Conservation (phyloP, 768 basidiomycete genomes). For the Tulasnella sp. region DNA sequence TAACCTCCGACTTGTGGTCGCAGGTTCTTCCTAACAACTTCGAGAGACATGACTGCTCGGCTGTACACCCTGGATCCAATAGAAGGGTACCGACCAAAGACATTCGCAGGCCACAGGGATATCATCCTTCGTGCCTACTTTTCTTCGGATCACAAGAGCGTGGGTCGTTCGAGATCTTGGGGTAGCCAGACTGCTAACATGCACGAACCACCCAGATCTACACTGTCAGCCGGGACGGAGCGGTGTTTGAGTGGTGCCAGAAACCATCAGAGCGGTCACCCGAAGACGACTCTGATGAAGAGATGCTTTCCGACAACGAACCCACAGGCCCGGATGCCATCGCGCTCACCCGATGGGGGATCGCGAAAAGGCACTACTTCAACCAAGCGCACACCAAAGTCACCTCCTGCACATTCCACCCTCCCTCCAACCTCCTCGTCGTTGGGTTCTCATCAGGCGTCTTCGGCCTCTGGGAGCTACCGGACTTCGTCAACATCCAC, state of each 20-base stretch:
- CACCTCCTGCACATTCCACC: constrained; percentile 83
- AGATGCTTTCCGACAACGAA: constrained; percentile 41
- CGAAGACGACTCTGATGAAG: constrained; percentile 49
- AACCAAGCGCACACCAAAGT: constrained; percentile 83
- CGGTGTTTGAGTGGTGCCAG: constrained; percentile 90
- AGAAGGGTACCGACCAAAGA: constrained; percentile 92
- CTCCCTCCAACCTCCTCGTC: constrained; percentile 75
- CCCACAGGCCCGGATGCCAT: constrained; percentile 50
- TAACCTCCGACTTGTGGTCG: not conserved
- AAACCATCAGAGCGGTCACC: constrained; percentile 51
- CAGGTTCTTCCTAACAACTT: constrained; percentile 92
- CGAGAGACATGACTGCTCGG: constrained; percentile 93
- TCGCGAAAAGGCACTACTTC: constrained; percentile 86
- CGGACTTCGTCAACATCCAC: constrained; percentile 85
- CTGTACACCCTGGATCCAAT: constrained; percentile 88
- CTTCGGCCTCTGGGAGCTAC: constrained; percentile 98
- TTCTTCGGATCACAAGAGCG: constrained; percentile 69
- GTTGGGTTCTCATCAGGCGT: constrained; percentile 95
- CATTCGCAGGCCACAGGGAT: constrained; percentile 91
- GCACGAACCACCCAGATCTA: constrained; percentile 62
- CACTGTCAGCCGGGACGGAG: constrained; percentile 92
- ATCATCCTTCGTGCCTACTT: constrained; percentile 85
- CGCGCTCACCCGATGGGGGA: constrained; percentile 83
- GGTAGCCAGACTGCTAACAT: not conserved
- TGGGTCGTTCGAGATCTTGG: constrained; percentile 40